Evolutionary conservation across 1,139 yeast genomes (phyloP), one percentile per base, ranked within the genome.

Genomic region (Diutina scorzettiae): DNA sequence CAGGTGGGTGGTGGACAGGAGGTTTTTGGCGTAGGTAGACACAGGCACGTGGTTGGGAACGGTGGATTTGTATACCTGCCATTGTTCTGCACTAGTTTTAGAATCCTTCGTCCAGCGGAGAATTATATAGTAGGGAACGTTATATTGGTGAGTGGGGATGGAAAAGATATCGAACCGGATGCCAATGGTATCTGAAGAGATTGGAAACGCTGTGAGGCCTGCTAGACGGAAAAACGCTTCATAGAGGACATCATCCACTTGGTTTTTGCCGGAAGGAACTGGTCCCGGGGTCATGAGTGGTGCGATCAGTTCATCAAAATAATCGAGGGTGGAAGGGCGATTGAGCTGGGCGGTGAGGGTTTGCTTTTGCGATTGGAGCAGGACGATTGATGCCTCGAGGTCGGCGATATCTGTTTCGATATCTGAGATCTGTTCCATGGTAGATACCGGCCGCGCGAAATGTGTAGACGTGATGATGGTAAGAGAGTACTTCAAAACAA

Each of bases 171-270:
- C 39, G 23, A 34, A 34, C 3, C 39, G 39, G 12, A 34, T 34
- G 4, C 39, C 39, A 23, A 21, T 16, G 20, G 28, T n/a, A n/a
- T 34, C 39, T 11, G 6, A 4, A 12, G 27, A 5, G 7, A 34
- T 34, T 1, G 39, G 39, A 20, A 34, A 34, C 14, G 39, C 39
- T 14, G 39, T 34, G n/a, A 34, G 18, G 8, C 39, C 39, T n/a
- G 19, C 39, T 2, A 34, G 19, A 12, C 39, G 39, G 11, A 20
- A 34, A 3, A 34, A 12, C 18, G 28, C 39, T 23, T 34, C 39
- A 19, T 34, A 14, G 8, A 34, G 17, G 12, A 34, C 20, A 5
- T 34, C 27, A 12, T 19, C 17, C 19, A 19, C 4, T 9, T 19
- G 9, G 37, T 11, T 8, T 32, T 12, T 8, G 24, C 14, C 12